Conservation (phyloP, 1,284 basidiomycete genomes). For the Boletus semigastroideus region DNA sequence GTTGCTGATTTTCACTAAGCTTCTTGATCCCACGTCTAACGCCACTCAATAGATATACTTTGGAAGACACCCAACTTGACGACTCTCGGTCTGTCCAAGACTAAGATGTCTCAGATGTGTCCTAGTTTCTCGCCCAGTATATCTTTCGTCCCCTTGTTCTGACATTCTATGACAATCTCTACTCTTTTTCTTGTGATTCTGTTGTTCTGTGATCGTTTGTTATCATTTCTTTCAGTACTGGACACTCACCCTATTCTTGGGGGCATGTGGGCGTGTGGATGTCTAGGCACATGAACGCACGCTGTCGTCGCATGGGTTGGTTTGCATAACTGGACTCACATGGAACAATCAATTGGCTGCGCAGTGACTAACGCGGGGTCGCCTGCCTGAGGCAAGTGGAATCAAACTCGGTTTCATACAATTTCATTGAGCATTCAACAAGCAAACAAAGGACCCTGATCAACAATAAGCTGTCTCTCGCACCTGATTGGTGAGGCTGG, state of each 20-base stretch:
- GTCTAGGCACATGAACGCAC: slow-evolving; percentile 27
- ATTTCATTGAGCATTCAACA: not conserved
- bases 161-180: slow-evolving; percentile 7
- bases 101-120: slow-evolving; percentile 9
- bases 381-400: slow-evolving; percentile 14
- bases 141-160: not conserved
- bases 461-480: slow-evolving; percentile 11
- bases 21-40: slow-evolving; percentile 18
- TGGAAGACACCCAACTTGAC: slow-evolving; percentile 1
- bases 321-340: slow-evolving; percentile 1
- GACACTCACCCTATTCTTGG: slow-evolving; percentile 2
- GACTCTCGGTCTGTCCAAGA: not conserved
- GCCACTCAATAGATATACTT: slow-evolving; percentile 14
- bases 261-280: slow-evolving; percentile 1
- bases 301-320: slow-evolving; percentile 20
- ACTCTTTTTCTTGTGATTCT: slow-evolving; percentile 5
- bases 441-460: slow-evolving; percentile 11
- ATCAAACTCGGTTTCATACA: slow-evolving; percentile 13
- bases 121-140: slow-evolving; percentile 9
- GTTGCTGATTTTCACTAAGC: slow-evolving; percentile 16
- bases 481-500: slow-evolving; percentile 25
- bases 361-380: slow-evolving; percentile 18
- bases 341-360: slow-evolving; percentile 10
- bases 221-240: not conserved
- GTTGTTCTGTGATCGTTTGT: slow-evolving; percentile 1